phyloP scores from a whole-genome alignment of 2,329 filamentous ascomycete species.

The Aaosphaeria arxii region DNA sequence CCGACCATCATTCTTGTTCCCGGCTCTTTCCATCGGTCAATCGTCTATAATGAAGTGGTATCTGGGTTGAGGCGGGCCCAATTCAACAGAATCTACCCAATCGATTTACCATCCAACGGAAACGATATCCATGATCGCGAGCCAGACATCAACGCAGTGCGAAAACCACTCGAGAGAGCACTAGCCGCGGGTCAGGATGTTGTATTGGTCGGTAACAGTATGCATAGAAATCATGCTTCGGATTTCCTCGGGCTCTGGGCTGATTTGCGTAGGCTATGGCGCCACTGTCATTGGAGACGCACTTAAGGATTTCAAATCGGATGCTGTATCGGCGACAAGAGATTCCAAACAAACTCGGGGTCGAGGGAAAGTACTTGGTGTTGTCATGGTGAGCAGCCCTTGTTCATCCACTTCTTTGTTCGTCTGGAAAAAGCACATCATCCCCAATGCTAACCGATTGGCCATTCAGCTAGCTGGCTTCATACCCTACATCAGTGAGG shows the following conservation, averaged over 20 bases:
- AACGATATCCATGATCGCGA: slow-evolving; percentile 6
- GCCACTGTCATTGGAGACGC: slow-evolving; percentile 24
- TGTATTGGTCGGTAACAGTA: slow-evolving; percentile 21
- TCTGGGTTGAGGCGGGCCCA: slow-evolving; percentile 7
- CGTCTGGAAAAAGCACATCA: too few species aligned
- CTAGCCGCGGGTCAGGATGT: slow-evolving; percentile 16
- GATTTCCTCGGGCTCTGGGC: too few species aligned
- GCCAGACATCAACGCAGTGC: slow-evolving; percentile 16
- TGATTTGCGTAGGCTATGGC: slow-evolving; percentile 13
- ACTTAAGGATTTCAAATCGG: slow-evolving; percentile 11
- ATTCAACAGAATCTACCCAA: slow-evolving; percentile 9
- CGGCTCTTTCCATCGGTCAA: slow-evolving; percentile 20
- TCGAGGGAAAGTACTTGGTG: too few species aligned
- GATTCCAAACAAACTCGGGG: too few species aligned
- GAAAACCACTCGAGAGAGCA: slow-evolving; percentile 5
- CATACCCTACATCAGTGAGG: slow-evolving; percentile 18
- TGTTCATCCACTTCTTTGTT: too few species aligned
- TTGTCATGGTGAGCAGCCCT: too few species aligned
- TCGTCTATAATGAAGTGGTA: slow-evolving; percentile 16
- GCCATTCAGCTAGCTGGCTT: slow-evolving; percentile 12
- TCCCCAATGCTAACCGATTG: too few species aligned
- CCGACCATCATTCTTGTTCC: slow-evolving; percentile 8
- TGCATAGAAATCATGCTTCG: too few species aligned
- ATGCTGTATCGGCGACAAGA: too few species aligned
- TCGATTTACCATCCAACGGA: slow-evolving; percentile 22